phyloP scores from a whole-genome alignment of 441 rosid genomes.

The Biscutella laevigata region DNA sequence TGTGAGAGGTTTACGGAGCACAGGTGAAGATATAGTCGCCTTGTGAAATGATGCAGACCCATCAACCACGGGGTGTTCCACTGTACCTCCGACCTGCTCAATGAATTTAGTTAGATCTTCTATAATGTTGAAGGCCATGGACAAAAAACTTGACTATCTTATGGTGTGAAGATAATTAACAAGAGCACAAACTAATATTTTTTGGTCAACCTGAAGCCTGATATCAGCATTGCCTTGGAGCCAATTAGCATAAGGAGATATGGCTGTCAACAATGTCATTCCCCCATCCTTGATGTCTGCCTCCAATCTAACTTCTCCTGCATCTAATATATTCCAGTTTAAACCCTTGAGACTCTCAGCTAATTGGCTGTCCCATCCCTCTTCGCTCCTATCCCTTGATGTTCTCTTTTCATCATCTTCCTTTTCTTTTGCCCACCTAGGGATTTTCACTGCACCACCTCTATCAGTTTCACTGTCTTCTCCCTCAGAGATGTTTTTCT shows the following conservation, averaged over 20 bases:
- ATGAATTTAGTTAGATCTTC: neutral
- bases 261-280: constrained; percentile 93
- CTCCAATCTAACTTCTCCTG: constrained; percentile 90
- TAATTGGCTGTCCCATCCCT: constrained; percentile 83
- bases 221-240: constrained; percentile 96
- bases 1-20: constrained; percentile 80
- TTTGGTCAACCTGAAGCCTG: constrained; percentile 67
- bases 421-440: constrained; percentile 80
- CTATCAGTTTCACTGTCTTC: constrained; percentile 54
- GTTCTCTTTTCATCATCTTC: constrained; percentile 55
- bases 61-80: constrained; percentile 87
- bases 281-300: constrained; percentile 99
- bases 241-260: constrained; percentile 92
- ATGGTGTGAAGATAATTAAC: neutral
- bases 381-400: constrained; percentile 74
- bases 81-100: constrained; percentile 92
- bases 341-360: constrained; percentile 85
- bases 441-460: constrained; percentile 45
- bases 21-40: constrained; percentile 90
- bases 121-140: neutral
- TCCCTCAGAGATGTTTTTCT: constrained; percentile 50
- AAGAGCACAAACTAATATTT: neutral
- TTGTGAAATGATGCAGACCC: constrained; percentile 91
- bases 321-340: constrained; percentile 87
- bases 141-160: constrained; percentile 4